Evolutionary conservation across 129 eudicot species (phyloP).

Genomic region (Flaveria ramosissima): DNA sequence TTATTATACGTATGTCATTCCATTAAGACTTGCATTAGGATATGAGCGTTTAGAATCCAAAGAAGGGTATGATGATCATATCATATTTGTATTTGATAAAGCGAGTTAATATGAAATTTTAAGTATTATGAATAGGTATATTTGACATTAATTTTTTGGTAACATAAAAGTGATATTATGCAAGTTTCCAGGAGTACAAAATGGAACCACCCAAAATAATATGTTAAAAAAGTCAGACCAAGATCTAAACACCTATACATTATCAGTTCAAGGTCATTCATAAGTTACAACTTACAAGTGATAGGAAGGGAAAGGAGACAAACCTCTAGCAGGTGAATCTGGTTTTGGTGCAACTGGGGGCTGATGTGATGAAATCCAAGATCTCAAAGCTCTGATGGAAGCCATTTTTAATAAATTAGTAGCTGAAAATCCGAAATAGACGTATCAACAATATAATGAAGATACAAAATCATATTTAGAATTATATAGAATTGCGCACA

Average conservation of each 20-base stretch:
- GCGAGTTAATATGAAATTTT: too few relatives aligned
- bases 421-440: background rate
- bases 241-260: conserved; percentile 16
- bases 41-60: too few relatives aligned
- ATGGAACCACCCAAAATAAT: background rate
- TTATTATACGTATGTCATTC: too few relatives aligned
- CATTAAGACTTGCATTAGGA: too few relatives aligned
- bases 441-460: background rate
- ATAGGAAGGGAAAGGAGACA: background rate
- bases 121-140: too few relatives aligned
- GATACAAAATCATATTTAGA: background rate
- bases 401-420: background rate
- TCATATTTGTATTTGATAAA: too few relatives aligned
- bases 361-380: conserved; percentile 80
- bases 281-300: background rate
- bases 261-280: background rate
- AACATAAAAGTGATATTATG: too few relatives aligned
- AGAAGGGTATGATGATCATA: too few relatives aligned
- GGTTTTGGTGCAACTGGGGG: conserved; percentile 62
- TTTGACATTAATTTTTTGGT: too few relatives aligned
- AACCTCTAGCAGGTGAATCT: conserved; percentile 72
- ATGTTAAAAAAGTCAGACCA: background rate
- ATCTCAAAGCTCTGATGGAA: conserved; percentile 66
- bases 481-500: conserved; percentile 26
- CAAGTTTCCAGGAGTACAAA: too few relatives aligned